Evolutionary conservation across 2,329 filamentous ascomycete species (phyloP), one percentile per base, ranked within the genome.

Genomic region (Talaromyces albobiverticillius): DNA sequence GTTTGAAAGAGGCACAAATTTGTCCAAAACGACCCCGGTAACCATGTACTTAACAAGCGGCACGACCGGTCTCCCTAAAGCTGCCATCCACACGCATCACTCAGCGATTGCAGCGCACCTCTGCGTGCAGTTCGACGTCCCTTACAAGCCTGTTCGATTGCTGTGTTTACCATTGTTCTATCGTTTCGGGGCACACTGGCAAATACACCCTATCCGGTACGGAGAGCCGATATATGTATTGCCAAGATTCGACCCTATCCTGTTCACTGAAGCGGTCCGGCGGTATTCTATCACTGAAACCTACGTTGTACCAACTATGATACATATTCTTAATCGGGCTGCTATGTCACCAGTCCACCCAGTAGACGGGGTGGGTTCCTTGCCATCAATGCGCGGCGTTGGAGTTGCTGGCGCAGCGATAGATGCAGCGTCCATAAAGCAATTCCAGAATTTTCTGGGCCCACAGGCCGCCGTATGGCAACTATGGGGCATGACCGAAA

Each of bases 31-130:
- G 60, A 85, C 76, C 10, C 73, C 68, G 22, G 82, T 71, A 25
- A 79, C 65, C 63, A 75, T 74, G 66, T 74, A 71, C 54, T 82
- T 80, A 62, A 82, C 77, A 56, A 80, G 76, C 41, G 82, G 82
- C 1, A 85, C 82, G 0, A 84, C 82, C 1, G 81, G 81, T 1
- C 64, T 84, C 2, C 82, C 82, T 5, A 86, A 86, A 63, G 81
- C 80, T 1, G 80, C 82, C 4, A 72, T 79, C 59, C 67, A 84
- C 45, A 79, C 81, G 1, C 84, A 86, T 63, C 71, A 76, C 59
- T 83, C 84, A 46, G 73, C 83, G 41, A 71, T 82, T 16, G 79
- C 82, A 1, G 77, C 83, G 64, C 72, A 52, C 59, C 68, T 53
- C 66, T 71, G 32, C 68, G 76, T 60, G 66, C 71, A 62, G 60